These are phyloP conservation scores for Kodamaea plutei DNA, from an alignment of 1,139 yeast genomes.

Conservation along the genomic window DNA sequence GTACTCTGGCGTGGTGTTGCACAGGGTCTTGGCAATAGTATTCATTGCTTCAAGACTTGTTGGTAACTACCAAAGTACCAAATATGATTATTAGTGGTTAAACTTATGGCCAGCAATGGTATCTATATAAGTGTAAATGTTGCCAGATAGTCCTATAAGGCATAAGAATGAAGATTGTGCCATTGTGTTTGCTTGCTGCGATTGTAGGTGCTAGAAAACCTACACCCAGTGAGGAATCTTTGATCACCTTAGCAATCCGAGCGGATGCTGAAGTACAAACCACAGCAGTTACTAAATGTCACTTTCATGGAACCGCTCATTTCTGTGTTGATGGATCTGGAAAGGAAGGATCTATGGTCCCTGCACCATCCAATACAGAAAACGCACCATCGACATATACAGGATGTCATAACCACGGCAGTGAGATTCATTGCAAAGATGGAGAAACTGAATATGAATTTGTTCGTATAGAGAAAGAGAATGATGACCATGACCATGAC, in stretches of 20 bases:
- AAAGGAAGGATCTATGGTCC: conserved; percentile 25
- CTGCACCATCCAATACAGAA: conserved; percentile 19
- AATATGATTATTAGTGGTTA: too few relatives aligned
- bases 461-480: conserved; percentile 1
- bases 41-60: not conserved
- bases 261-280: not conserved
- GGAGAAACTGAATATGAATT: conserved; percentile 7
- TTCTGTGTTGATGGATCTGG: conserved; percentile 26
- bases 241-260: not conserved
- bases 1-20: too few relatives aligned
- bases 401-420: conserved; percentile 27
- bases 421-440: conserved; percentile 5
- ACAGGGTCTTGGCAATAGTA: not conserved
- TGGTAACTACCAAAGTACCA: conserved; percentile 1
- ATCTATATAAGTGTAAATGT: not conserved
- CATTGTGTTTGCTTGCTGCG: not conserved
- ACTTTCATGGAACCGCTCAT: conserved; percentile 23
- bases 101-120: not conserved
- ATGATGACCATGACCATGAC: conserved; percentile 1
- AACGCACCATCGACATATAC: conserved; percentile 22
- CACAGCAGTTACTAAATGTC: conserved; percentile 22
- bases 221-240: not conserved
- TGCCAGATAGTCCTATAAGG: not conserved
- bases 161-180: not conserved
- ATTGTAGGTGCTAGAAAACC: not conserved